A percentile compares a stretch with the other conserved stretches of the same genome.
Conservation (phyloP, 768 basidiomycete genomes). For the Psilocybe cubensis region DNA sequence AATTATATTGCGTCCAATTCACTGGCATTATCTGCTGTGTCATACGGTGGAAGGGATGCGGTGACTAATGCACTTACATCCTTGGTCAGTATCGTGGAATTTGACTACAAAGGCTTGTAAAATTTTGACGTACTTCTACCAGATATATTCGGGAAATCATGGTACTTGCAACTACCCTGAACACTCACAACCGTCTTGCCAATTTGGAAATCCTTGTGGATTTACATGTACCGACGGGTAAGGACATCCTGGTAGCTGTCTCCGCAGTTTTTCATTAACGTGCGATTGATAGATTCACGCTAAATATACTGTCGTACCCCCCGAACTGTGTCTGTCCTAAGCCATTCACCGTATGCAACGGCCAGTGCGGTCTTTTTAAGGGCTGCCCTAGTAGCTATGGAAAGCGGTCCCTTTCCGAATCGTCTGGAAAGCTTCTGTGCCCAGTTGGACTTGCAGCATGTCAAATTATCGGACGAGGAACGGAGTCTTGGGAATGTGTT, state of each 20-base stretch:
- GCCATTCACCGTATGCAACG: constrained; percentile 51
- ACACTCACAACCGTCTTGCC: constrained; percentile 41
- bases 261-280: too few relatives aligned
- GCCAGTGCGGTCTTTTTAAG: constrained; percentile 42
- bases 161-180: constrained; percentile 42
- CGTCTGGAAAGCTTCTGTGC: constrained; percentile 22
- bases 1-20: constrained; percentile 35
- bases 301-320: too few relatives aligned
- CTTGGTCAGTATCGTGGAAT: constrained; percentile 30
- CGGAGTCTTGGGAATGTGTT: constrained; percentile 48
- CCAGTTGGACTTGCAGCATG: constrained; percentile 38
- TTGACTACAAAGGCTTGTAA: background rate
- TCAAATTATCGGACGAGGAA: constrained; percentile 35
- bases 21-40: constrained; percentile 31
- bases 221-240: constrained; percentile 52
- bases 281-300: too few relatives aligned
- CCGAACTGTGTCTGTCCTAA: constrained; percentile 44
- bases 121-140: background rate
- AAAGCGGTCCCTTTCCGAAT: background rate
- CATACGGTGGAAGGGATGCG: constrained; percentile 29
- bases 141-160: constrained; percentile 17
- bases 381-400: constrained; percentile 3
- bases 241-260: constrained; percentile 9
- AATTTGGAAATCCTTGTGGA: constrained; percentile 39
- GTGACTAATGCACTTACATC: constrained; percentile 34